phyloP scores from a whole-genome alignment of 140 eudicot species.

The Stevia rebaudiana region DNA sequence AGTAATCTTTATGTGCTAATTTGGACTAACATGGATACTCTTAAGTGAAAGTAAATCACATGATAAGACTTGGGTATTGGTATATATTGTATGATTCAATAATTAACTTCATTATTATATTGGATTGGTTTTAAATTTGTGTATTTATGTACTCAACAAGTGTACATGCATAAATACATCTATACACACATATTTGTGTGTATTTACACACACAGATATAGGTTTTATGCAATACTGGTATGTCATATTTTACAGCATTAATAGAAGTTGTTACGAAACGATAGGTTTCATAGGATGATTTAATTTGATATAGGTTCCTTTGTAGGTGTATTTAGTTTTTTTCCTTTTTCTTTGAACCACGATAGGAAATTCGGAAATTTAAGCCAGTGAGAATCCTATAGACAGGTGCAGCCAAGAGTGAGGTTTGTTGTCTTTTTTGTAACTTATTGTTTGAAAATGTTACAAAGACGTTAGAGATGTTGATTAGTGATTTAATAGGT shows the following conservation, averaged over 20 bases:
- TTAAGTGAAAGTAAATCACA: neutral
- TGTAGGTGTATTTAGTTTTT: neutral
- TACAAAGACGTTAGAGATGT: neutral
- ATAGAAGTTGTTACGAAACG: neutral
- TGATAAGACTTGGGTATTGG: neutral
- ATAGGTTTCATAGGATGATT: neutral
- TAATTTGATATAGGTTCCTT: neutral
- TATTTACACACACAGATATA: neutral
- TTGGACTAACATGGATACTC: neutral
- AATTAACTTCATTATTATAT: neutral
- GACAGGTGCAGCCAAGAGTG: neutral
- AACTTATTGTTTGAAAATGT: neutral
- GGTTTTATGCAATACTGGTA: no score
- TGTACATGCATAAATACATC: neutral
- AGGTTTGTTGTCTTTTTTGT: neutral
- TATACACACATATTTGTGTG: neutral
- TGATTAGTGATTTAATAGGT: neutral
- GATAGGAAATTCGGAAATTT: neutral
- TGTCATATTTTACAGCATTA: neutral
- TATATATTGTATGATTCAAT: neutral
- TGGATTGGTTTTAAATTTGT: neutral
- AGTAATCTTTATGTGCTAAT: neutral
- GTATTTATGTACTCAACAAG: constrained; percentile 1
- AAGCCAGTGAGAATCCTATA: neutral
- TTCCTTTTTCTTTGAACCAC: neutral